Percentiles rank a stretch among this genome's conserved stretches.
These are phyloP conservation scores for Trichocladium antarcticum DNA, from an alignment of 495 filamentous ascomycete species.

Conservation along the genomic window DNA sequence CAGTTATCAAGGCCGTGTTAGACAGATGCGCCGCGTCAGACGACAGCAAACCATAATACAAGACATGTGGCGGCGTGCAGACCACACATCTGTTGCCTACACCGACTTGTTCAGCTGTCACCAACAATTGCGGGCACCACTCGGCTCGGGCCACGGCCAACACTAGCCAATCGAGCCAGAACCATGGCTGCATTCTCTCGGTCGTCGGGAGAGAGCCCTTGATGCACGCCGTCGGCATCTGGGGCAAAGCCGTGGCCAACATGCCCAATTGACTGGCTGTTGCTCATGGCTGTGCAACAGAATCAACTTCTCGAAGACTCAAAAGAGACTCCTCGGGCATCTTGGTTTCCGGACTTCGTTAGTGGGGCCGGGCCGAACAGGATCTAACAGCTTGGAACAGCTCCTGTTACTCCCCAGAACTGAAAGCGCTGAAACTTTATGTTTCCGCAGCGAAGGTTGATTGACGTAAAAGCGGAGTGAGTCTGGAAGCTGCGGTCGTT, in stretches of 20 bases:
- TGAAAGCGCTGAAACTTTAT: too few relatives aligned
- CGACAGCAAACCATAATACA: conserved; percentile 8
- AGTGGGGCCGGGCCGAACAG: not conserved
- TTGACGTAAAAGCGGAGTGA: too few relatives aligned
- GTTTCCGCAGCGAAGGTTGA: too few relatives aligned
- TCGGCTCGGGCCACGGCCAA: not conserved
- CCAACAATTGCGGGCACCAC: conserved; percentile 2
- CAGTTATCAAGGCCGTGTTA: not conserved
- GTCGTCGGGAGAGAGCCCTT: not conserved
- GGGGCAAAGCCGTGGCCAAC: not conserved
- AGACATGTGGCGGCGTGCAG: conserved; percentile 10
- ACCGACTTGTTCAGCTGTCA: conserved; percentile 4
- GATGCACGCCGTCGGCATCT: conserved; percentile 5
- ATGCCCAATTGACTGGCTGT: not conserved
- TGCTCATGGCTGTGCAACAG: not conserved
- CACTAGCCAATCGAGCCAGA: not conserved
- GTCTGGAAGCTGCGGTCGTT: too few relatives aligned
- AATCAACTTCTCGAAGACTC: not conserved
- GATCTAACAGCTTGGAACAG: too few relatives aligned
- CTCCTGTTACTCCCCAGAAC: too few relatives aligned
- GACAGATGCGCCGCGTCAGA: conserved; percentile 7
- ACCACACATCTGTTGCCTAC: conserved; percentile 3
- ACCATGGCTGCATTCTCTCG: not conserved
- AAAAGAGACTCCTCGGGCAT: too few relatives aligned
- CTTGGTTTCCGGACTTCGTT: not conserved